Base-by-base conservation (phyloP, 2,329 filamentous ascomycete genomes). In the Diaporthe batatas region DNA sequence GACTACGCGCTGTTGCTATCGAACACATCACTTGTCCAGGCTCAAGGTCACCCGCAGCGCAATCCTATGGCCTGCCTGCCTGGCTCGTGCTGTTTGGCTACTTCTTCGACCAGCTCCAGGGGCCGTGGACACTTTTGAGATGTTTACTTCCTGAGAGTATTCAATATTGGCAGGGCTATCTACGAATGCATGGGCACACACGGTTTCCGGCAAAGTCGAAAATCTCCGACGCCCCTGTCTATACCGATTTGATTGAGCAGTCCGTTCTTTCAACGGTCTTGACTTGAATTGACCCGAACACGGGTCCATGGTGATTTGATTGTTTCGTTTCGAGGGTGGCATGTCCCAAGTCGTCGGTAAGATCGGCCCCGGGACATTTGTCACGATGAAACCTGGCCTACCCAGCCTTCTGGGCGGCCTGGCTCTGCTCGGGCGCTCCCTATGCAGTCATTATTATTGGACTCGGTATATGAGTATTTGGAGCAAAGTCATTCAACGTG, bases 331-430 rank as follows among this genome's bases (percentile, higher is more conserved):
- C 58, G 11, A 36, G 3, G 4, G 44, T 25, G 29, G n/a, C 29
- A 10, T 36, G 44, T 51, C 59, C 62, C 47, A 12, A 34, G 47
- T 36, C n/a, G 32, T 18, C 32, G 47, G 62, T 67, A 67, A 21
- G 32, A 36, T 67, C 62, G 32, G 25, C 59, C 29, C 42, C 25
- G 25, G 42, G 42, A 16, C 62, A 49, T 51, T 65, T 65, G 62
- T 65, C 62, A 65, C 6, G 44, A 51, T 53, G 62, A 67, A 67
- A 67, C 62, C 21, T 23, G 14, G n/a, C n/a, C 47, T 51, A n/a
- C 23, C 32, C 47, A 25, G 44, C 25, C 7, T 14, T 4, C 14
- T n/a, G 42, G 62, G 32, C n/a, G 29, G 29, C 21, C 6, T 34
- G 29, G 39, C 39, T 42, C 39, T 18, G 39, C 39, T 14, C 39